Base-by-base conservation (phyloP, 1,139 yeast species). In the Candida sp. region DNA sequence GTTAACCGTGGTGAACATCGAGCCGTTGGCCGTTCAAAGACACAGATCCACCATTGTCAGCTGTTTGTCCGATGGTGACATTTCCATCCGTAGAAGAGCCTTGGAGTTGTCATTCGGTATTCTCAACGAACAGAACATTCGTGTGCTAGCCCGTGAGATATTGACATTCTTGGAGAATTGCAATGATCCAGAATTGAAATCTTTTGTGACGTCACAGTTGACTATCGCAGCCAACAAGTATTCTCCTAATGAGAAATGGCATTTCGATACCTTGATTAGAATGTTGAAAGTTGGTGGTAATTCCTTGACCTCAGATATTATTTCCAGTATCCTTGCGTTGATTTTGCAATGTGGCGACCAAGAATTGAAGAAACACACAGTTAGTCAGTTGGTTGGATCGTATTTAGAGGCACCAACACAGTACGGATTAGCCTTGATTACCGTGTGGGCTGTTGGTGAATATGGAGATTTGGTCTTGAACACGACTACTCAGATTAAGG, bases 1-100 rank as follows among this genome's bases (percentile, higher is more conserved):
- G 56, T 73, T 92, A 48, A 83, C 86, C 25, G 98, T 94, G 35
- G 90, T 94, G 33, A 85, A 84, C 48, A 78, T 85, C 54, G 99
- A 94, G 63, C 98, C 98, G 0, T 77, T 85, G 51, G 98, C 98
- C 0, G 98, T 96, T 17, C 98, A 94, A 70, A 85, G 98, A 64
- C 98, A 94, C 68, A 80, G 97, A 52, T 75, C 87, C 33, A 92
- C 92, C 27, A 90, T 96, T 56, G 87, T 94, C 22, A 84, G 83
- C 49, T 96, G 99, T 75, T 77, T 96, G 57, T 80, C 83, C 47
- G 99, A 96, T 69, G 87, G 88, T 2, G 99, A 96, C 68, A 80
- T 93, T 49, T 92, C 98, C 2, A 96, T 96, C 61, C 85, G 96
- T 62, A 85, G 97, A 68, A 82, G 99, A 62, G 96, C 99, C 0